Evolutionary conservation across 2,329 filamentous ascomycete genomes (phyloP), one percentile per base, ranked within the genome.

Genomic region (Tolypocladium cylindrosporum): DNA sequence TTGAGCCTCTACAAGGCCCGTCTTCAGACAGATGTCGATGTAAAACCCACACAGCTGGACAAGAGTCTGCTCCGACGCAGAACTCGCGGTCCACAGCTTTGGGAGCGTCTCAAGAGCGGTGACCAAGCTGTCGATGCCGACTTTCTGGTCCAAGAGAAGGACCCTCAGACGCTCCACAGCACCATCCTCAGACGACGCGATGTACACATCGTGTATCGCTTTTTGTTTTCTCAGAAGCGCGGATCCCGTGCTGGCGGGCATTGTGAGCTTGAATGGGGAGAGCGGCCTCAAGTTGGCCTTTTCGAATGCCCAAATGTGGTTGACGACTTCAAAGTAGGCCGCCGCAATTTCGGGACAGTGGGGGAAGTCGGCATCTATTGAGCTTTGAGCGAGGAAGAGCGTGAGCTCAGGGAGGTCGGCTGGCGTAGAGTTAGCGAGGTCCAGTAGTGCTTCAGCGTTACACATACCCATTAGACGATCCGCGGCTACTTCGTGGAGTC

Each of bases 271-370:
- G 13, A 71, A 62, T 4, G 63, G 55, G 0, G 64, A 57, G 9
- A 65, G 62, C 1, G 60, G 59, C 48, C 59, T 59, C 10, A 57
- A 58, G 34, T 60, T 65, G 19, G 60, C 58, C 41, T 55, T 63
- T 55, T 69, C 65, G 31, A 74, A 65, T 36, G 65, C 66, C 60
- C 72, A 70, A 4, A 77, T 66, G 14, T 75, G 65, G 60, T 80
- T 81, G 27, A 75, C 64, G 1, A 78, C 72, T 60, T 80, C 77
- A 1, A 80, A 66, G 51, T 77, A 78, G 0, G 77, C 74, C 0
- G 78, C 75, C 10, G 72, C 65, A 8, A 79, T 67, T 39, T 80
- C 77, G 0, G 77, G 72, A 11, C 71, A 74, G 57, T 65, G 54
- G 3, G 64, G 52, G 11, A 61, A 67, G 6, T 63, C 57, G 5